Evolutionary conservation across 1,284 basidiomycete species (phyloP), one percentile per base, ranked within the genome.

Genomic region (Cystobasidium slooffiae): DNA sequence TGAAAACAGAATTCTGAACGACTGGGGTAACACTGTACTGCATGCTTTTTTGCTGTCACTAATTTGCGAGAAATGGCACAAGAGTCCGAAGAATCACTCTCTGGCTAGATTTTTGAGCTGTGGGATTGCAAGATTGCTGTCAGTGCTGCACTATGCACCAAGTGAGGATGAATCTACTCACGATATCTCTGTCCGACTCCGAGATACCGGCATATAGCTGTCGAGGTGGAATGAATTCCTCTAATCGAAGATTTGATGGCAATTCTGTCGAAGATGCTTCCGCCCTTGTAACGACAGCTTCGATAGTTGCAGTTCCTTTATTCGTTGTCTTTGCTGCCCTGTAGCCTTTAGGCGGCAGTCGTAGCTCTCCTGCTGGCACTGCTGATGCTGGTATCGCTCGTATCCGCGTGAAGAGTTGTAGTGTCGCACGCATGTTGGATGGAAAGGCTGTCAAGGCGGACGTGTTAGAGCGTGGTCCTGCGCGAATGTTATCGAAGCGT

Each of bases 191-290:
- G 58, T 79, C 77, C 5, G 31, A 18, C 20, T 64, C 65, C 20
- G 68, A 65, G 9, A 79, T 75, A 39, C 76, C 75, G 10, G 62
- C 58, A 56, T 76, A 79, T 49, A 77, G 72, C 46, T 72, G 66
- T 56, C 67, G 41, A 46, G 69, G 61, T 16, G 75, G 75, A 6
- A 77, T 75, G 43, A 59, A 79, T 55, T 79, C 73, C 51, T 77
- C 76, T 47, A 79, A 65, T 49, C 77, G 64, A 44, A 78, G 56
- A 52, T 78, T 78, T 31, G 72, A 49, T 16, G 77, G 77, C 20
- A 75, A 59, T 4, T 59, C 55, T 37, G 8, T 31, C 47, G 61
- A 51, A 9, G 61, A n/a, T 22, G 43, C 31, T 41, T 24, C 43
- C 7, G 20, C 61, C 18, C 14, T 22, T 8, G 20, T 47, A 4